Evolutionary conservation across 768 basidiomycete species (phyloP).

Genomic region (Megacollybia marginata): DNA sequence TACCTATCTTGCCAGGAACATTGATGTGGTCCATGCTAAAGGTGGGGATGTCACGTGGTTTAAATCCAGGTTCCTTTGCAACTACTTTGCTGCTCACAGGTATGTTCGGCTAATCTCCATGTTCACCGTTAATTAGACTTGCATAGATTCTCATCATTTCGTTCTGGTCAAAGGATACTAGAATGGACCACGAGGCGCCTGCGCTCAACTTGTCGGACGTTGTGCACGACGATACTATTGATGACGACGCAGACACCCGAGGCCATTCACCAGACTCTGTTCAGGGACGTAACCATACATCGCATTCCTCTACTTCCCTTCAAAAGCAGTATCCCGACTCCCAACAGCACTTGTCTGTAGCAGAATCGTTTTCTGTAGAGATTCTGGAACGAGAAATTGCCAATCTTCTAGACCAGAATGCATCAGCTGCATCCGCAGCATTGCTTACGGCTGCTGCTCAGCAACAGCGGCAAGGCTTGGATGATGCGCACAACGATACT

Average conservation of each 20-base stretch:
- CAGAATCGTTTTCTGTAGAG: slow-evolving; percentile 44
- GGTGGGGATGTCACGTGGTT: too few relatives aligned
- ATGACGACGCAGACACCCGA: slow-evolving; percentile 34
- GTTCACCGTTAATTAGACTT: background rate
- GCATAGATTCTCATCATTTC: background rate
- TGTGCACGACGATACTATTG: slow-evolving; percentile 72
- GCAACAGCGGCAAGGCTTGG: slow-evolving; percentile 39
- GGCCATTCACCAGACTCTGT: slow-evolving; percentile 18
- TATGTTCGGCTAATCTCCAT: background rate
- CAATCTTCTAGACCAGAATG: slow-evolving; percentile 66
- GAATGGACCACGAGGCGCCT: slow-evolving; percentile 50
- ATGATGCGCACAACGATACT: background rate
- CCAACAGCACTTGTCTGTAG: too few relatives aligned
- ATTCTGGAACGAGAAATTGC: slow-evolving; percentile 76
- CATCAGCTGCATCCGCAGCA: slow-evolving; percentile 60
- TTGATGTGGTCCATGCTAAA: too few relatives aligned
- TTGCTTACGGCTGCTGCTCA: slow-evolving; percentile 60
- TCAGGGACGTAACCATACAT: slow-evolving; percentile 22
- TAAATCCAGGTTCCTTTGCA: too few relatives aligned
- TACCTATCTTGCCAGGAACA: too few relatives aligned
- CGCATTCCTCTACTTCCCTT: slow-evolving; percentile 21
- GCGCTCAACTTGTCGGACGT: slow-evolving; percentile 77
- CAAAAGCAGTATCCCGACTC: background rate
- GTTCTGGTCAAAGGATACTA: background rate
- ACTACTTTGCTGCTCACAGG: too few relatives aligned